These are phyloP conservation scores for Datura wrightii DNA, from an alignment of 257 asterid species.

Conservation along the genomic window DNA sequence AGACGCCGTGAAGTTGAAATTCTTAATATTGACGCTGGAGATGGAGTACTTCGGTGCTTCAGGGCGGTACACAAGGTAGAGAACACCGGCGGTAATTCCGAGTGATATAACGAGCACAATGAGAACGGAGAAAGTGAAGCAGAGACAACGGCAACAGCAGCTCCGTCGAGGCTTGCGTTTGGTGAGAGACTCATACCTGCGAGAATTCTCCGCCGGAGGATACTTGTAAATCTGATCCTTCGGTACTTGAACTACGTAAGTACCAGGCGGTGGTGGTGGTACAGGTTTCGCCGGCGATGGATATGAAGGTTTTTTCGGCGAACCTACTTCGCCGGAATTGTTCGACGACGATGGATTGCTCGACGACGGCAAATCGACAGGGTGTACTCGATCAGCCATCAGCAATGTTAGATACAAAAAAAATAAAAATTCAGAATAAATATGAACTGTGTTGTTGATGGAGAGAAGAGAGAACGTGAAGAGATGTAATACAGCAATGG, in stretches of 20 bases:
- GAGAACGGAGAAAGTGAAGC: constrained; percentile 51
- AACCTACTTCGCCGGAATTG: constrained; percentile 25
- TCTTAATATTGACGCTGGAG: constrained; percentile 47
- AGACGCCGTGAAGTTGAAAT: constrained; percentile 60
- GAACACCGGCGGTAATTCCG: constrained; percentile 71
- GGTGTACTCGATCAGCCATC: constrained; percentile 38
- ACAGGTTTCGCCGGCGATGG: constrained; percentile 24
- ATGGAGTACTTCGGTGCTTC: constrained; percentile 66
- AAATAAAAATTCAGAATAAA: neutral
- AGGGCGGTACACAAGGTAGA: constrained; percentile 75
- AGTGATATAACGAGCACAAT: constrained; percentile 49
- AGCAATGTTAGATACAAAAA: neutral
- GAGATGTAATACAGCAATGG: neutral
- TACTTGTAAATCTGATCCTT: constrained; percentile 50
- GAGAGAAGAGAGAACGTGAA: neutral
- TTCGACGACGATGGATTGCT: constrained; percentile 23
- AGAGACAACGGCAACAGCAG: constrained; percentile 64
- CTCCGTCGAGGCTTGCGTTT: constrained; percentile 49
- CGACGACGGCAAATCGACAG: constrained; percentile 35
- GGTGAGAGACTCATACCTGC: constrained; percentile 43
- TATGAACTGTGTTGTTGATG: neutral
- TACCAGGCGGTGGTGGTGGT: constrained; percentile 30
- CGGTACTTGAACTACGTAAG: constrained; percentile 52
- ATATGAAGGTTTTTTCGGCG: neutral
- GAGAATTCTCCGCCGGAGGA: constrained; percentile 52